phyloP scores from a whole-genome alignment of 148 eudicot genomes.

The Chenopodium album region DNA sequence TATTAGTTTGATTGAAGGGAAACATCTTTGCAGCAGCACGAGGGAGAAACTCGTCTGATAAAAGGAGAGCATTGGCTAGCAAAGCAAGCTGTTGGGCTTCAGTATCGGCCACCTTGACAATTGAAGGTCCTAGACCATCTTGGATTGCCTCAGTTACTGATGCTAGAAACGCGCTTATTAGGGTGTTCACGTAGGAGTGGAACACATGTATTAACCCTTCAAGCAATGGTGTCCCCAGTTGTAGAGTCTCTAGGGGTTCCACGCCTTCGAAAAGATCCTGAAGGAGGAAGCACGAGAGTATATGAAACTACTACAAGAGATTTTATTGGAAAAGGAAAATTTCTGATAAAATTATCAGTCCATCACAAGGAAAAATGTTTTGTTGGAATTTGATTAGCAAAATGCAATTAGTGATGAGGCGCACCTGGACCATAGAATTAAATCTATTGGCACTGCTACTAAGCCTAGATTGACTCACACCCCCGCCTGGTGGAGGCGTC shows the following conservation, averaged over 20 bases:
- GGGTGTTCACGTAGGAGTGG: slow-evolving; percentile 57
- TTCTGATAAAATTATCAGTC: too few species aligned
- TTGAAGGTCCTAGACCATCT: slow-evolving; percentile 56
- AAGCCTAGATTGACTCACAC: slow-evolving; percentile 59
- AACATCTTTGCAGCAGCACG: slow-evolving; percentile 63
- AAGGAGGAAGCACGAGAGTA: background rate
- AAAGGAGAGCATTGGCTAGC: slow-evolving; percentile 63
- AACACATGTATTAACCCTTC: slow-evolving; percentile 73
- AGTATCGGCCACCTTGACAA: slow-evolving; percentile 74
- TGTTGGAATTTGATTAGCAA: background rate
- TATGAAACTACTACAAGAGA: background rate
- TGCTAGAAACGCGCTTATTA: slow-evolving; percentile 70
- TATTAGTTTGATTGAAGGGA: slow-evolving; percentile 25
- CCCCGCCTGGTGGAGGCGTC: slow-evolving; percentile 44
- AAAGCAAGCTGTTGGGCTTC: slow-evolving; percentile 77
- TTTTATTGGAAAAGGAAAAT: background rate
- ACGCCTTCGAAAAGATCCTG: slow-evolving; percentile 83
- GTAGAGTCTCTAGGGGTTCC: slow-evolving; percentile 64
- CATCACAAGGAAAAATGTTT: too few species aligned
- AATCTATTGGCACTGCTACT: slow-evolving; percentile 80
- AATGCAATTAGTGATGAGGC: background rate
- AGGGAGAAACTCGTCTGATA: slow-evolving; percentile 83
- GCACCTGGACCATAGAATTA: slow-evolving; percentile 81
- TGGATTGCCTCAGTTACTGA: slow-evolving; percentile 60
- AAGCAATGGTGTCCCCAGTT: slow-evolving; percentile 48